A percentile compares a stretch with the other conserved stretches of the same genome.
Evolutionary conservation across 495 filamentous ascomycete genomes (phyloP).

Genomic region (Pseudomonodictys pantanalensis): DNA sequence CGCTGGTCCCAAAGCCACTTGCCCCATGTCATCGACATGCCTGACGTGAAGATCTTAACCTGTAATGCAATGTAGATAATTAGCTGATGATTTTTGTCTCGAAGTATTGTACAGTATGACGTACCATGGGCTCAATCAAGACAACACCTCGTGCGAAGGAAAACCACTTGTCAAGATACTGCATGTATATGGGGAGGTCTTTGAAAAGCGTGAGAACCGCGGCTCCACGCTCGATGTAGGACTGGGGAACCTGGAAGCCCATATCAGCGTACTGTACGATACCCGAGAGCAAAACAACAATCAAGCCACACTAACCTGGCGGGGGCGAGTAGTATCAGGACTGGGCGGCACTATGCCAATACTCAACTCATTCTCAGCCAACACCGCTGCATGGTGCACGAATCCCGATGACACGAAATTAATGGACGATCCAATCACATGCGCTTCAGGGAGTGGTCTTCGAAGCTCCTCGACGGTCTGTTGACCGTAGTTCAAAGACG

Average conservation of each 20-base stretch:
- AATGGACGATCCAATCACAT: background rate
- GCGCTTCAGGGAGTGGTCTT: slow-evolving; percentile 6
- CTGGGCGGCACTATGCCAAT: slow-evolving; percentile 20
- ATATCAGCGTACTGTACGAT: too few species aligned
- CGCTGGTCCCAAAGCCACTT: slow-evolving; percentile 29
- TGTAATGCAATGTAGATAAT: too few species aligned
- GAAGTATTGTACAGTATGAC: too few species aligned
- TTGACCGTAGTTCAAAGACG: slow-evolving; percentile 9
- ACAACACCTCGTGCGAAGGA: slow-evolving; percentile 35
- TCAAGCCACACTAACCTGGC: too few species aligned
- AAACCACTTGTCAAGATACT: slow-evolving; percentile 38
- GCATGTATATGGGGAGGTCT: slow-evolving; percentile 34
- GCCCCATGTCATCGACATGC: slow-evolving; percentile 36
- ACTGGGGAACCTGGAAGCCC: slow-evolving; percentile 2
- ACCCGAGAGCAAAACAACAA: too few species aligned
- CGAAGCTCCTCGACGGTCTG: slow-evolving; percentile 6
- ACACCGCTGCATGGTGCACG: slow-evolving; percentile 21
- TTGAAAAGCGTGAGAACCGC: slow-evolving; percentile 35
- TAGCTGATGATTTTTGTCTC: too few species aligned
- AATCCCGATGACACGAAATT: slow-evolving; percentile 5
- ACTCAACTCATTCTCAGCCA: slow-evolving; percentile 23
- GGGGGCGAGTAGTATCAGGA: background rate
- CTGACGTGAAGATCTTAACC: slow-evolving; percentile 37
- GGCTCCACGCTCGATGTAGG: slow-evolving; percentile 36
- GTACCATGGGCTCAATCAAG: slow-evolving; percentile 36